Evolutionary conservation across 352 stramenopile species (phyloP).

Genomic region (Ochromonadaceae sp.): DNA sequence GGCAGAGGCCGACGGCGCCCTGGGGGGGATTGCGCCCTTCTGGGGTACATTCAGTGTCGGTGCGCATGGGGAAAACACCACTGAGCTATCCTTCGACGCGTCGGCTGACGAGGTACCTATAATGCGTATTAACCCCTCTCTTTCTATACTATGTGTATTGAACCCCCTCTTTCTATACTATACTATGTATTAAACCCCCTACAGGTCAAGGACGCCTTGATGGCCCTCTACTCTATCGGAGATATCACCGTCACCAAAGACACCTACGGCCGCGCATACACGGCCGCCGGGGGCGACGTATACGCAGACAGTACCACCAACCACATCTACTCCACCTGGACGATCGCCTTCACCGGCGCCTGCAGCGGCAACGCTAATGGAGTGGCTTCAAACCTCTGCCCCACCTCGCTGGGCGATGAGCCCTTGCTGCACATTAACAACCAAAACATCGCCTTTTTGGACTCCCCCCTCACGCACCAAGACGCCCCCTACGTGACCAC

Average conservation of each 20-base stretch:
- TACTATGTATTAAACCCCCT: background rate
- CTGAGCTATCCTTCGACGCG: conserved; percentile 47
- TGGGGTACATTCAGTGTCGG: conserved; percentile 60
- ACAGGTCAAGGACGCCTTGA: conserved; percentile 46
- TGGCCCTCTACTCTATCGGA: conserved; percentile 54
- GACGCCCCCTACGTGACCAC: too few species aligned
- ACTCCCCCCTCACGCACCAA: too few species aligned
- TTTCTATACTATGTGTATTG: too few species aligned
- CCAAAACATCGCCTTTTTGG: background rate
- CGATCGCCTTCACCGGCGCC: conserved; percentile 38
- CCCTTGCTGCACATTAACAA: conserved; percentile 16
- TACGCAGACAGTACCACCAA: conserved; percentile 15
- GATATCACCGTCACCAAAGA: conserved; percentile 52
- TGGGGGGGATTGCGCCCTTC: conserved; percentile 57
- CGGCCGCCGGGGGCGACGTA: conserved; percentile 28
- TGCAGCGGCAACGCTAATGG: conserved; percentile 19
- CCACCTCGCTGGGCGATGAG: conserved; percentile 30
- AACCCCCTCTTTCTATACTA: background rate
- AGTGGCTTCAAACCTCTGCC: conserved; percentile 21
- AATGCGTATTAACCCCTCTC: background rate
- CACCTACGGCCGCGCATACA: conserved; percentile 23
- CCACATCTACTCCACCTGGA: conserved; percentile 37
- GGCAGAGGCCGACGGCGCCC: conserved; percentile 39
- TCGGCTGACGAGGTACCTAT: conserved; percentile 20
- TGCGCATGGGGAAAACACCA: conserved; percentile 39